Percentiles rank a stretch among this genome's conserved stretches.
Conservation (phyloP, 2,329 filamentous ascomycete genomes). For the Xylaria polymorpha region DNA sequence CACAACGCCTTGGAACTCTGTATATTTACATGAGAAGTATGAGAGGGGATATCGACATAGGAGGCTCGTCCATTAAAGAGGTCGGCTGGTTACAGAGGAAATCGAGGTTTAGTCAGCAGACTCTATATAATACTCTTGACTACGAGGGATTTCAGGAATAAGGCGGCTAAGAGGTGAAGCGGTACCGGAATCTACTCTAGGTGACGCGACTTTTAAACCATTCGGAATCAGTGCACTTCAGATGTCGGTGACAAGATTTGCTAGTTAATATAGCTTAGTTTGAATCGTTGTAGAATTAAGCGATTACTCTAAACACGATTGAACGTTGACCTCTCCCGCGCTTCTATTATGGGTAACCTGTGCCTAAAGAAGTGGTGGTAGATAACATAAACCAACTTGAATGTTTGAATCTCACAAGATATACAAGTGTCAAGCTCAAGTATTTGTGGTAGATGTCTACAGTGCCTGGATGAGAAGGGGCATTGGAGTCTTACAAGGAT, state of each 20-base stretch:
- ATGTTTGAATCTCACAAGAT: neutral
- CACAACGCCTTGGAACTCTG: neutral
- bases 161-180: neutral
- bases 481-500: neutral
- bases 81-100: neutral
- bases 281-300: neutral
- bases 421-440: neutral
- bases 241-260: neutral
- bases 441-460: neutral
- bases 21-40: neutral
- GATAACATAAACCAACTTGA: neutral
- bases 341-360: neutral
- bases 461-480: neutral
- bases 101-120: neutral
- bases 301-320: neutral
- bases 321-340: neutral
- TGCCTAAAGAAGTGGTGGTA: too few species aligned
- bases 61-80: neutral
- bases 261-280: too few species aligned
- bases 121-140: slow-evolving; percentile 11
- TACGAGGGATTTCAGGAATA: neutral
- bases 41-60: neutral
- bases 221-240: neutral
- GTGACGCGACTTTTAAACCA: neutral
- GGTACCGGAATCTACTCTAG: neutral